Evolutionary conservation across 2,329 filamentous ascomycete species (phyloP), one percentile per base, ranked within the genome.

Genomic region (Biscogniauxia marginata): DNA sequence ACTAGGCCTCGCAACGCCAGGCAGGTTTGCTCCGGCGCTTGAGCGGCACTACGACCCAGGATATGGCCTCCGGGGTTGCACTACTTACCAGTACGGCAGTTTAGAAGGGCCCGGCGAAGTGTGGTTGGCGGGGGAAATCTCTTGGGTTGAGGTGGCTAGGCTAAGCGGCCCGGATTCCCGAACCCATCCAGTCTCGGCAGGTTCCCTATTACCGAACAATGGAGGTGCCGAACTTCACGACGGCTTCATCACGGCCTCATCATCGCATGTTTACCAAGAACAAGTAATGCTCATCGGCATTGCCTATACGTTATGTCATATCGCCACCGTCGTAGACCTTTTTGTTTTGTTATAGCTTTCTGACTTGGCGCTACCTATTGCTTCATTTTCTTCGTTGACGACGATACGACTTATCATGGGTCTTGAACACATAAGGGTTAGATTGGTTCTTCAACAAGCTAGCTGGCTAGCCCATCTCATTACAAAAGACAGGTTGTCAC

Each of bases 81-180:
- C 49, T 49, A 50, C 50, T 13, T 18, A 44, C 49, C 45, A 34
- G 49, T 54, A 46, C 45, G 21, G 57, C 50, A 65, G 61, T 51
- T 56, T 60, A 54, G 52, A 55, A 61, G 59, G 58, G 60, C 62
- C 59, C 62, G 60, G 61, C 51, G 54, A 52, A 52, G 58, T 59
- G 45, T 69, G 66, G 62, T 69, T 67, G 66, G 65, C 63, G 60
- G 66, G 61, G 64, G 59, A 65, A 54, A 64, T 57, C 19, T 62
- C 61, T 61, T 63, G 63, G 65, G 63, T 63, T 65, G 65, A 63
- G 61, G 60, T 56, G 52, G 58, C 54, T 63, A 65, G 66, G 66
- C 57, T 63, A 53, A 34, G 44, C 66, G 66, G 66, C 54, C 66
- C 66, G 66, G 23, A 47, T 45, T 59, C 54, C 61, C 66, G 58